Percentiles rank a stretch among this genome's conserved stretches.
phyloP scores from a whole-genome alignment of 306 rosid genomes.

The Oemleria cerasiformis region DNA sequence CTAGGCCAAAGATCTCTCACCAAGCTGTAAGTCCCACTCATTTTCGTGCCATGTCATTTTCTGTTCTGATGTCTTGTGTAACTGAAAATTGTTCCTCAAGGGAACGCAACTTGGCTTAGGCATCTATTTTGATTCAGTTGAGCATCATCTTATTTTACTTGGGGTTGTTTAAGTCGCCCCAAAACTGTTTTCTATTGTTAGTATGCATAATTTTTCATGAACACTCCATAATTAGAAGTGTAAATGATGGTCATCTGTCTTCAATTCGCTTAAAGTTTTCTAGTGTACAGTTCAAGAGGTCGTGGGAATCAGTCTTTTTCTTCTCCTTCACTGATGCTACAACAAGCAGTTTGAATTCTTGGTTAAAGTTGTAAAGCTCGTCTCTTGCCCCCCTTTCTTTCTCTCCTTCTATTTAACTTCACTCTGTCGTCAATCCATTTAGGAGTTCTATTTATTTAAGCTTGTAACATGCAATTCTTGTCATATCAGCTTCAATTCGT shows the following conservation, averaged over 20 bases:
- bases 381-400: neutral
- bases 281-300: neutral
- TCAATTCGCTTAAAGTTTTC: neutral
- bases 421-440: neutral
- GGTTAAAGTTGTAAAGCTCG: neutral
- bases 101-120: neutral
- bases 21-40: slow-evolving; percentile 60
- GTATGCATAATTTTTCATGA: neutral
- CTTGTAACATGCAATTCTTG: neutral
- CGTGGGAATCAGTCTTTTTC: neutral
- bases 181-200: neutral
- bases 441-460: neutral
- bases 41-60: slow-evolving; percentile 8
- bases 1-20: slow-evolving; percentile 64
- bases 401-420: neutral
- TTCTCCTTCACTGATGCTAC: neutral
- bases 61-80: slow-evolving; percentile 7
- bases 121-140: slow-evolving; percentile 8
- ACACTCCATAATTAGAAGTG: neutral
- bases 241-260: neutral
- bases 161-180: neutral
- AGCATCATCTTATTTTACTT: neutral
- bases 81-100: neutral
- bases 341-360: neutral
- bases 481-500: neutral